Evolutionary conservation across 352 stramenopile species (phyloP), one percentile per base, ranked within the genome.

Genomic region (Phytophthora meadii): DNA sequence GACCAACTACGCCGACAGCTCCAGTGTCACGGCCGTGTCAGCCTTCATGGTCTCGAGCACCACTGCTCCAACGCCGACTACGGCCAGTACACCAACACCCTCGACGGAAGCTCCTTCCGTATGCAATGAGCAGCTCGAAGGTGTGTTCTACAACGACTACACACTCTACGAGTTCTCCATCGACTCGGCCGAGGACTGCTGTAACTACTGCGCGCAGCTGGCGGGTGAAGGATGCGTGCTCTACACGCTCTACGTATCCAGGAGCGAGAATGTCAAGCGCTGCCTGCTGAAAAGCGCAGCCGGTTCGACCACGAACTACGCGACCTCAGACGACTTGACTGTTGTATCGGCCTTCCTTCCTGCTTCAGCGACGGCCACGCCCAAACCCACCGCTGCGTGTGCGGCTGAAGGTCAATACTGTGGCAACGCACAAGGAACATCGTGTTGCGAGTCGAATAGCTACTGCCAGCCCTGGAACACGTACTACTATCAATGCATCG

Each of bases 401-500:
- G 60, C 44, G 40, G 51, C 61, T 10, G 46, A 79, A 12, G 74
- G 70, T 14, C 62, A 68, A 39, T 79, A 79, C 54, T 87, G 76
- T 46, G 81, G 76, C 22, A 87, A 77, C 44, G 64, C 68, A 1
- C 50, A 79, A n/a, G 67, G 63, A 39, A 69, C 60, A 24, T 65
- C 64, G 3, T 86, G 79, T 65, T 85, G 75, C 42, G 53, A 65
- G 12, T 61, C 34, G 9, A 40, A 53, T 36, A 54, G 50, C 30
- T 85, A 83, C 55, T 87, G 77, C 41, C 76, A 87, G 64, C 77
- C 77, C 15, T 84, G 79, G 75, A 65, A 87, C 54, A 65, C 44
- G 0, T 37, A 74, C 19, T 89, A 81, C 56, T 89, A 88, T 68
- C 80, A 88, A 67, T 89, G 80, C 32, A 71, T 84, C 36, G 39